These are phyloP conservation scores for Chaetomiaceae sp. DNA, from an alignment of 2,329 filamentous ascomycete species.

Conservation along the genomic window DNA sequence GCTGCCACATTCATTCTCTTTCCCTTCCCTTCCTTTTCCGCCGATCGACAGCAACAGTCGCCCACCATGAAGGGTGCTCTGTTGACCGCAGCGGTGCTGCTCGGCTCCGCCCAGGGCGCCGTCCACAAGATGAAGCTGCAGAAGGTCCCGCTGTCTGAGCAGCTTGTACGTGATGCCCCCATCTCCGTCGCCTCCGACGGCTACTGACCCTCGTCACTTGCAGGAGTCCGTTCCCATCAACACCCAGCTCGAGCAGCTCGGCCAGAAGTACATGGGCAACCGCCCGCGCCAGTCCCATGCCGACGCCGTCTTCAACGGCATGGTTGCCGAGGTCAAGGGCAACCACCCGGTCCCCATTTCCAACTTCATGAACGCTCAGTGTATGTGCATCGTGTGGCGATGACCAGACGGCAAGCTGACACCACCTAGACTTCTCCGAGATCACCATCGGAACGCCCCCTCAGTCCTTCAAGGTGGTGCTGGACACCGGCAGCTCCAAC, in stretches of 20 bases:
- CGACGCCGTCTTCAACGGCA: constrained; percentile 76
- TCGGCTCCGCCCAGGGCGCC: constrained; percentile 77
- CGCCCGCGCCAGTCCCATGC: constrained; percentile 64
- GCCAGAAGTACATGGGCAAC: constrained; percentile 93
- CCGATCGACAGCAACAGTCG: constrained; percentile 24
- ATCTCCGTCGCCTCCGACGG: not conserved
- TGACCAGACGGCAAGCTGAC: not conserved
- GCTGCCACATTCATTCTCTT: constrained; percentile 12
- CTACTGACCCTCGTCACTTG: constrained; percentile 17
- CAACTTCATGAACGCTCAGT: constrained; percentile 99
- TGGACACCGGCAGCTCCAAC: constrained; percentile 98
- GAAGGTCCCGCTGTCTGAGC: constrained; percentile 89
- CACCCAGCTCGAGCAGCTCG: constrained; percentile 73
- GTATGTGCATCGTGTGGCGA: constrained; percentile 51
- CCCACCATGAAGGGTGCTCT: constrained; percentile 80
- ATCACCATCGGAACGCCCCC: constrained; percentile 88
- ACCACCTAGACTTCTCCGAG: constrained; percentile 82
- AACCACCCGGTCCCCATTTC: constrained; percentile 82
- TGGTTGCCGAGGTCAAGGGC: constrained; percentile 59
- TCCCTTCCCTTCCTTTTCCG: constrained; percentile 13
- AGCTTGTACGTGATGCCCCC: constrained; percentile 64
- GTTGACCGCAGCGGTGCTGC: constrained; percentile 73
- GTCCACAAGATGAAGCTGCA: constrained; percentile 97
- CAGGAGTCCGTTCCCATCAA: constrained; percentile 76
- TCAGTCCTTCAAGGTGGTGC: constrained; percentile 95